These are phyloP conservation scores for Pichia sp. DNA, from an alignment of 1,139 yeast species.

Conservation along the genomic window DNA sequence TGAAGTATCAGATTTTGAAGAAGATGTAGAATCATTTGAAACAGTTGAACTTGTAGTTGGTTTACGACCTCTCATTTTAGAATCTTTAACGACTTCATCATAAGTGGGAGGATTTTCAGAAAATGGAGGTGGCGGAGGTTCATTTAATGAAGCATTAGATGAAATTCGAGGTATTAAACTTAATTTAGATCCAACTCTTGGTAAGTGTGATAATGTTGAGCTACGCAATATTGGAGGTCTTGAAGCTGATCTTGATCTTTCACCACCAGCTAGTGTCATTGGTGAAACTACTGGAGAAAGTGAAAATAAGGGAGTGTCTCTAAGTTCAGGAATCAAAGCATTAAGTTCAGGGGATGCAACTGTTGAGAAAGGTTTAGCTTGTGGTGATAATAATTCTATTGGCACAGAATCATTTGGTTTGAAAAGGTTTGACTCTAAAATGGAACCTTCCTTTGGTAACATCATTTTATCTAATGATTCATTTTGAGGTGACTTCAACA, in stretches of 20 bases:
- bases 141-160: conserved; percentile 17
- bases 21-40: conserved; percentile 6
- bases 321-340: conserved; percentile 25
- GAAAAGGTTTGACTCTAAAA: conserved; percentile 52
- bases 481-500: neutral
- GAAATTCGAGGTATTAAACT: conserved; percentile 10
- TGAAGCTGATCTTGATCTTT: conserved; percentile 8
- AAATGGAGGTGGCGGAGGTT: conserved; percentile 31
- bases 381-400: conserved; percentile 42
- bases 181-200: conserved; percentile 6
- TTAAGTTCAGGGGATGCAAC: conserved; percentile 25
- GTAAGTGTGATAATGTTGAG: conserved; percentile 8
- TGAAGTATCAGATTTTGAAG: conserved; percentile 2
- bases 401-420: conserved; percentile 42
- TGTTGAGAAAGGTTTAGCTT: conserved; percentile 31
- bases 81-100: conserved; percentile 24
- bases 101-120: conserved; percentile 30
- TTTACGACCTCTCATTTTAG: conserved; percentile 2
- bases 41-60: conserved; percentile 3
- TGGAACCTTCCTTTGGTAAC: conserved; percentile 31
- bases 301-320: conserved; percentile 12
- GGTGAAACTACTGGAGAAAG: conserved; percentile 14
- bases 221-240: conserved; percentile 4
- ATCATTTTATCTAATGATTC: conserved; percentile 21
- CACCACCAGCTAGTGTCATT: neutral